Conservation (phyloP, 768 basidiomycete species). For the Russula virescens region DNA sequence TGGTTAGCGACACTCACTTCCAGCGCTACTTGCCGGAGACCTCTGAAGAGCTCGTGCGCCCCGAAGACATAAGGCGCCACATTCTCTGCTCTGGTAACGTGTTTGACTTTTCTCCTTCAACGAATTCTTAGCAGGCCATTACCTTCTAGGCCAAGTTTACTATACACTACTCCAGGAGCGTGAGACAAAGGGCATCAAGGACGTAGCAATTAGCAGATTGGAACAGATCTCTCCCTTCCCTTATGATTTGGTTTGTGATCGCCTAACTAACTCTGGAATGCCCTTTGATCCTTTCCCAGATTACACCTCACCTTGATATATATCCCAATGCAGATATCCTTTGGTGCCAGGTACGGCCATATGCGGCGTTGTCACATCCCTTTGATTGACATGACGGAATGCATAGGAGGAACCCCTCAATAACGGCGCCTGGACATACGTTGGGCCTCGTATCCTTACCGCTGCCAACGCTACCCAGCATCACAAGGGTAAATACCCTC, state of each 20-base stretch:
- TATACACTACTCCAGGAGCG: conserved; percentile 84
- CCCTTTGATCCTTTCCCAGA: conserved; percentile 36
- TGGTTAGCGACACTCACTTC: conserved; percentile 87
- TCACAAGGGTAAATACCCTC: conserved; percentile 87
- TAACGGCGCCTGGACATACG: conserved; percentile 96
- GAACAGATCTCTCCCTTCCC: conserved; percentile 98
- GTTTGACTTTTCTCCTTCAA: neutral
- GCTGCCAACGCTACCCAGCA: conserved; percentile 87
- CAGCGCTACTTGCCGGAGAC: conserved; percentile 90
- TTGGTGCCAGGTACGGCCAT: conserved; percentile 75
- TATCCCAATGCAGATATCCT: conserved; percentile 92
- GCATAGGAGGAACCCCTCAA: conserved; percentile 88
- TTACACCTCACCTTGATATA: conserved; percentile 91
- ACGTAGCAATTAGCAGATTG: conserved; percentile 89
- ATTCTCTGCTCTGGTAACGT: conserved; percentile 75
- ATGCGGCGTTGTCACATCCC: neutral
- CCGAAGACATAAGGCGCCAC: conserved; percentile 87
- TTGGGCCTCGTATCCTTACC: conserved; percentile 89
- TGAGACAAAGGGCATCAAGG: conserved; percentile 83
- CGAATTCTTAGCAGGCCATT: neutral
- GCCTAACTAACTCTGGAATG: neutral
- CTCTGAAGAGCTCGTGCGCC: conserved; percentile 61
- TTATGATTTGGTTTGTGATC: conserved; percentile 72
- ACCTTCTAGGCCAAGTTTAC: conserved; percentile 80
- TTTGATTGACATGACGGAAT: conserved; percentile 4